phyloP scores from a whole-genome alignment of 805 yeast genomes.

The Saccharomycopsis sp. region DNA sequence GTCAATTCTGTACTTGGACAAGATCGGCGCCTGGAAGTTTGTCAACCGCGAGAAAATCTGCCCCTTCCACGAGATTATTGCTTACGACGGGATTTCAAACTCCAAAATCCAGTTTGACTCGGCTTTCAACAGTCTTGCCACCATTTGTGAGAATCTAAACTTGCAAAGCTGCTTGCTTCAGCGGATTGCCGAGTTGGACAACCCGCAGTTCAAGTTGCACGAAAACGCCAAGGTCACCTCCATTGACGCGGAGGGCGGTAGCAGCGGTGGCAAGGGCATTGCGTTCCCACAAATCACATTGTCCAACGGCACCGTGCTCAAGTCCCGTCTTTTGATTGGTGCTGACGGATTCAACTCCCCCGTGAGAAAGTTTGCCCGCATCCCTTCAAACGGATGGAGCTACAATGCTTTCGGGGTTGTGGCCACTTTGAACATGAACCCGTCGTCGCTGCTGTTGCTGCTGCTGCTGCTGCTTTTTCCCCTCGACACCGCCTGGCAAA shows the following conservation, averaged over 20 bases:
- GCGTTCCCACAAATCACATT: conserved; percentile 75
- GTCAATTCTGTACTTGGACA: conserved; percentile 52
- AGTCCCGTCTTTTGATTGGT: conserved; percentile 76
- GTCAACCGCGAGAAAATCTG: conserved; percentile 64
- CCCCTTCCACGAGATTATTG: conserved; percentile 71
- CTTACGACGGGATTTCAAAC: conserved; percentile 74
- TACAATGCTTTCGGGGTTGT: conserved; percentile 89
- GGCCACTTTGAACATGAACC: conserved; percentile 70
- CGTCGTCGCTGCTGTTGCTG: no score
- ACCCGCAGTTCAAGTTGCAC: conserved; percentile 30
- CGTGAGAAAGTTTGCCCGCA: conserved; percentile 70
- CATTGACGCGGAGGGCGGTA: conserved; percentile 30
- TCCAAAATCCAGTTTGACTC: conserved; percentile 67
- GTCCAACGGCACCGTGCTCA: conserved; percentile 51
- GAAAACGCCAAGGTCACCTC: conserved; percentile 62
- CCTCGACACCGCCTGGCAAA: conserved; percentile 92
- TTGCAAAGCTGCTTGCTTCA: conserved; percentile 65
- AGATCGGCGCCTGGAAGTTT: conserved; percentile 71
- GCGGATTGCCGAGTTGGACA: conserved; percentile 38
- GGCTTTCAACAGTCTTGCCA: conserved; percentile 49
- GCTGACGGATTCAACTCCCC: conserved; percentile 97
- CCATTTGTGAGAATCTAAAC: conserved; percentile 84
- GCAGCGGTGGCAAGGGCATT: conserved; percentile 28
- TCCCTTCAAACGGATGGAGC: conserved; percentile 86
- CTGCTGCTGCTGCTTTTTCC: no score